Percentiles rank a stretch among this genome's conserved stretches.
Evolutionary conservation across 352 stramenopile genomes (phyloP).

Genomic region (Phytopythium helicoides): DNA sequence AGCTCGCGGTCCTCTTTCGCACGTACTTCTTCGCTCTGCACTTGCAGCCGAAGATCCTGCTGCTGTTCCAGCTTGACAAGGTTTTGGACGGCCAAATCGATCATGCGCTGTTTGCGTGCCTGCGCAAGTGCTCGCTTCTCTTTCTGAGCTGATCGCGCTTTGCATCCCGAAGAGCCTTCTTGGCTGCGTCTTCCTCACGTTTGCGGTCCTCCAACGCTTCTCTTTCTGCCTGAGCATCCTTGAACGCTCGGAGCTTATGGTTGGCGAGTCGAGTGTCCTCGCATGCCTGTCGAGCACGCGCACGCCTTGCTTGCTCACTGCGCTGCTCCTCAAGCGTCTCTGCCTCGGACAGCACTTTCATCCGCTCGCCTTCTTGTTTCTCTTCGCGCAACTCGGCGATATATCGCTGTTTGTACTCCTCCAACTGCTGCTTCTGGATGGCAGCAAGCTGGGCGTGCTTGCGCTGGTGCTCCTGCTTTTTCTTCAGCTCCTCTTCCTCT

Average conservation of each 20-base stretch:
- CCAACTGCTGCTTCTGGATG: slow-evolving; percentile 76
- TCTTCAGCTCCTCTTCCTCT: slow-evolving; percentile 46
- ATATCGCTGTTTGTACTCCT: slow-evolving; percentile 83
- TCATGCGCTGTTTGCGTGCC: slow-evolving; percentile 79
- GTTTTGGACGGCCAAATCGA: slow-evolving; percentile 74
- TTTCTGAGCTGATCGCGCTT: slow-evolving; percentile 53
- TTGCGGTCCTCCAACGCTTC: slow-evolving; percentile 66
- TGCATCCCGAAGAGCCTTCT: slow-evolving; percentile 61
- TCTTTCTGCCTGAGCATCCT: slow-evolving; percentile 49
- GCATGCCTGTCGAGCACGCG: slow-evolving; percentile 44
- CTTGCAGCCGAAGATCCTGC: slow-evolving; percentile 55
- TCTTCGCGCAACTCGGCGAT: slow-evolving; percentile 73
- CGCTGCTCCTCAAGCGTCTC: slow-evolving; percentile 57
- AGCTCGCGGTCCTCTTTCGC: slow-evolving; percentile 70
- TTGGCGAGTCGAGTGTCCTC: slow-evolving; percentile 73
- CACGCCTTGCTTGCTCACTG: slow-evolving; percentile 37
- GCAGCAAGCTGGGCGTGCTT: slow-evolving; percentile 51
- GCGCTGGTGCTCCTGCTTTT: slow-evolving; percentile 37
- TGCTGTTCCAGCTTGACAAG: slow-evolving; percentile 66
- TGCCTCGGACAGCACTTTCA: slow-evolving; percentile 56
- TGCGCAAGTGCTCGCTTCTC: slow-evolving; percentile 59
- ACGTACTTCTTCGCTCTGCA: slow-evolving; percentile 69
- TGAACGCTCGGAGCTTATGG: slow-evolving; percentile 54
- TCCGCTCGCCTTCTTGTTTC: slow-evolving; percentile 65
- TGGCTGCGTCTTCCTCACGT: slow-evolving; percentile 64